Conservation (phyloP, 192 early-diverging fungal genomes). For the Paraglomus brasilianum region DNA sequence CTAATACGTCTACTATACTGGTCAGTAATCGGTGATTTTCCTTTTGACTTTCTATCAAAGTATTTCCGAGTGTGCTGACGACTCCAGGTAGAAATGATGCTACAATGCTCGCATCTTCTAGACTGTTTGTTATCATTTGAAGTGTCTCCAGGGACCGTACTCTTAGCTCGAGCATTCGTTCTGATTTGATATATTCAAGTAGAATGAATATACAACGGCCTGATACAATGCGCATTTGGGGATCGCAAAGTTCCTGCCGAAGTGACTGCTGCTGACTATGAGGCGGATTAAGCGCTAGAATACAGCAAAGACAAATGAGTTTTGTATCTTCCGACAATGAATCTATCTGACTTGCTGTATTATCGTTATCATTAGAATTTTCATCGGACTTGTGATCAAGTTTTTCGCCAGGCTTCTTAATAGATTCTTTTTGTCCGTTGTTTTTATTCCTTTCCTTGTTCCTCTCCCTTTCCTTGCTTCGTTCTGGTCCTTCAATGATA, state of each 20-base stretch:
- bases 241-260: constrained; percentile 7
- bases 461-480: background rate
- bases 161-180: constrained; percentile 35
- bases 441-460: background rate
- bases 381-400: background rate
- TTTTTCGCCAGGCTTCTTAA: constrained; percentile 18
- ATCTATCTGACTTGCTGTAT: background rate
- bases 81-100: constrained; percentile 41
- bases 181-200: constrained; percentile 20
- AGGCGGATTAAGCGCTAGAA: constrained; percentile 28
- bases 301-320: constrained; percentile 28
- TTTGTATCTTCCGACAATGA: constrained; percentile 36
- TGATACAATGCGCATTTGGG: constrained; percentile 18
- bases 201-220: constrained; percentile 29
- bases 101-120: constrained; percentile 29
- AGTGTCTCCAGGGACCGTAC: constrained; percentile 37
- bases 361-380: background rate
- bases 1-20: constrained; percentile 31
- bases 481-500: constrained; percentile 18
- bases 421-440: background rate
- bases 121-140: constrained; percentile 32
- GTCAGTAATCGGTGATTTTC: constrained; percentile 42
- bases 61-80: constrained; percentile 33
- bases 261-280: background rate
- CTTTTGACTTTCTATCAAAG: constrained; percentile 36